A percentile compares a stretch with the other conserved stretches of the same genome.
Conservation (phyloP, 2,329 filamentous ascomycete genomes). For the Xylaria sp. region DNA sequence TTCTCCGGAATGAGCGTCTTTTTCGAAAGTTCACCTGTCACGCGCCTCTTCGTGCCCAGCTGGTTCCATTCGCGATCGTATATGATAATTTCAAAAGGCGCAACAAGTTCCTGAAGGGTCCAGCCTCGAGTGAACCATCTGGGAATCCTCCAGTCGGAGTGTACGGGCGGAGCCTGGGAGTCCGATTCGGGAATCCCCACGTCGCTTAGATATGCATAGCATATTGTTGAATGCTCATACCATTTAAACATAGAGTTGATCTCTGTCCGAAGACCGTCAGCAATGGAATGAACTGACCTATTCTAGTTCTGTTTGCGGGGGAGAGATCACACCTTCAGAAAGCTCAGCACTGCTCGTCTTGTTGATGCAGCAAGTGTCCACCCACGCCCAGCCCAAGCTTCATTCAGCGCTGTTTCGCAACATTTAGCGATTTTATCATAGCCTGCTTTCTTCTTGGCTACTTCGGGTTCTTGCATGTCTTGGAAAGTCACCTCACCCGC, state of each 20-base stretch:
- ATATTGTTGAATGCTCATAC: slow-evolving; percentile 29
- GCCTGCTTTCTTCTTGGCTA: slow-evolving; percentile 32
- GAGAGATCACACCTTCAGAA: slow-evolving; percentile 14
- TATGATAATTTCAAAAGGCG: slow-evolving; percentile 25
- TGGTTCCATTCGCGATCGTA: slow-evolving; percentile 27
- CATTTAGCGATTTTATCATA: slow-evolving; percentile 41
- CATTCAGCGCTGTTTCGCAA: slow-evolving; percentile 35
- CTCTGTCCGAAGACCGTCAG: slow-evolving; percentile 1
- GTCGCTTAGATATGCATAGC: slow-evolving; percentile 31
- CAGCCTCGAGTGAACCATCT: slow-evolving; percentile 31
- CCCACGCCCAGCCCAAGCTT: slow-evolving; percentile 43
- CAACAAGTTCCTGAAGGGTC: slow-evolving; percentile 31
- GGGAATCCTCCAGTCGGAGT: slow-evolving; percentile 3
- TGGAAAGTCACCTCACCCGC: slow-evolving; percentile 39
- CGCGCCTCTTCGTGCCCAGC: slow-evolving; percentile 23
- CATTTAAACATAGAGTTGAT: slow-evolving; percentile 36
- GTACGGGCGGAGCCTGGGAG: not conserved
- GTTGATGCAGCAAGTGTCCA: slow-evolving; percentile 41
- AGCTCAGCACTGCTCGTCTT: slow-evolving; percentile 26
- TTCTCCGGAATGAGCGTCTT: slow-evolving; percentile 21
- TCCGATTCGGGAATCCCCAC: not conserved
- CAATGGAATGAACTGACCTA: not conserved
- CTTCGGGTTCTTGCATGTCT: slow-evolving; percentile 26
- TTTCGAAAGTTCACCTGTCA: not conserved
- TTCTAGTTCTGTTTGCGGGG: not conserved